Evolutionary conservation across 192 early-diverging fungal species (phyloP), one percentile per base, ranked within the genome.

Genomic region (Umbelopsis isabellina): DNA sequence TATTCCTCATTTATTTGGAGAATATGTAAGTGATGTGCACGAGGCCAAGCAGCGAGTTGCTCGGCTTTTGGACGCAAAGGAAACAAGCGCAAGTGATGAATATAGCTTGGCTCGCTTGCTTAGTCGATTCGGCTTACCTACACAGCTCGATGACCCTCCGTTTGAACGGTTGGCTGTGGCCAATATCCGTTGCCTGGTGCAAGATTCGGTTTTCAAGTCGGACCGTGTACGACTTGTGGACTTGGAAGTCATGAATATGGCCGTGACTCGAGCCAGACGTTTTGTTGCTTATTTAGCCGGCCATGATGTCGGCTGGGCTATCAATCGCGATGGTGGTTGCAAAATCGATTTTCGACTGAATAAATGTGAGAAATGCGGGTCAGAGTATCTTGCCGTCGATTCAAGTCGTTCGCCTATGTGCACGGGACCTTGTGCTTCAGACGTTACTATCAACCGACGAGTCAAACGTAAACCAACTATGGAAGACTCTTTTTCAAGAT

Each of bases 291-390:
- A 61, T 25, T 25, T 61, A 1, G 55, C 55, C 16, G 55, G 55
- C 1, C 55, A 61, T 16, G 55, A 61, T 61, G 55, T 61, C 7
- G 55, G 55, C 13, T 61, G 55, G 55, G 55, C 55, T 35, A 61
- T 61, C 15, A 61, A 61, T 13, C 55, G 55, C 30, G 55, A 25
- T 27, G 25, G 55, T 61, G 55, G 55, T 35, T 61, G 55, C 13
- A 61, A 61, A 61, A 61, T 61, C 25, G 27, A 61, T 61, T 61
- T 61, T 61, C 55, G 30, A 16, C 55, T 35, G 33, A 7, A 27
- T 30, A 61, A 61, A 30, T 61, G 55, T 35, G 55, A 61, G 55
- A 61, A 61, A 61, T 61, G 55, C 55, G 55, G 55, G 55, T 61
- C 55, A 61, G 55, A 61, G 27, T 61, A 61, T 61, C 55, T 61